A percentile compares a stretch with the other conserved stretches of the same genome.
phyloP scores from a whole-genome alignment of 805 yeast genomes.

The Danielozyma ontarioensis region DNA sequence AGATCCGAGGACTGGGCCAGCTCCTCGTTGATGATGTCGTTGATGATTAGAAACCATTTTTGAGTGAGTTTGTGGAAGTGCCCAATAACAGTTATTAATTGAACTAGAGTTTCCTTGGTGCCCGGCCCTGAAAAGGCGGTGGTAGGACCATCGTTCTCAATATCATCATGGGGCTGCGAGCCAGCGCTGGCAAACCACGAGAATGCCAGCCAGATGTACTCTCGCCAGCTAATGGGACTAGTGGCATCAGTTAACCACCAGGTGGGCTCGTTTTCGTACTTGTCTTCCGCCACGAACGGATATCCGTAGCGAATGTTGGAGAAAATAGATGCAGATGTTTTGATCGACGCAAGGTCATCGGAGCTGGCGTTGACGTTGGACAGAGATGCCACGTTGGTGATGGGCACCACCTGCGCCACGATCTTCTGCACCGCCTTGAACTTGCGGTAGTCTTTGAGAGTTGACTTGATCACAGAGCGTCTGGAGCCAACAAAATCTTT shows the following conservation, averaged over 20 bases:
- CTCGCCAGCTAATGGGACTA: constrained; percentile 51
- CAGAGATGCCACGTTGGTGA: constrained; percentile 6
- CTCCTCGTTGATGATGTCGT: constrained; percentile 31
- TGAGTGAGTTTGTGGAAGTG: constrained; percentile 35
- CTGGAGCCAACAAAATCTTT: constrained; percentile 4
- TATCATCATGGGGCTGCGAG: constrained; percentile 26
- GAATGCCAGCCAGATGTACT: constrained; percentile 62
- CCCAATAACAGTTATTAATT: constrained; percentile 26
- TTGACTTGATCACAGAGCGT: constrained; percentile 18
- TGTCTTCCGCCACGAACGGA: constrained; percentile 1
- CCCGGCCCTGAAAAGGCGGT: constrained; percentile 2
- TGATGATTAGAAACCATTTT: constrained; percentile 31
- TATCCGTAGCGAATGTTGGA: constrained; percentile 7
- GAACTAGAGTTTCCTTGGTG: constrained; percentile 5
- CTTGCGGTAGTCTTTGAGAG: constrained; percentile 33
- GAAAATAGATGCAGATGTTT: constrained; percentile 21
- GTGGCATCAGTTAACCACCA: constrained; percentile 43
- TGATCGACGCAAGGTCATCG: constrained; percentile 26
- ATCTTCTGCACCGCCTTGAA: constrained; percentile 28
- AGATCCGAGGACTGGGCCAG: constrained; percentile 8
- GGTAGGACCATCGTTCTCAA: constrained; percentile 1
- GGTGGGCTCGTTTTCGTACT: constrained; percentile 20
- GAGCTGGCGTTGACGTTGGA: constrained; percentile 10
- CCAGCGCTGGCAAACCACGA: constrained; percentile 91
- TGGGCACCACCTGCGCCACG: constrained; percentile 3